Conservation (phyloP, 1,284 basidiomycete species). For the Cerioporus squamosus region DNA sequence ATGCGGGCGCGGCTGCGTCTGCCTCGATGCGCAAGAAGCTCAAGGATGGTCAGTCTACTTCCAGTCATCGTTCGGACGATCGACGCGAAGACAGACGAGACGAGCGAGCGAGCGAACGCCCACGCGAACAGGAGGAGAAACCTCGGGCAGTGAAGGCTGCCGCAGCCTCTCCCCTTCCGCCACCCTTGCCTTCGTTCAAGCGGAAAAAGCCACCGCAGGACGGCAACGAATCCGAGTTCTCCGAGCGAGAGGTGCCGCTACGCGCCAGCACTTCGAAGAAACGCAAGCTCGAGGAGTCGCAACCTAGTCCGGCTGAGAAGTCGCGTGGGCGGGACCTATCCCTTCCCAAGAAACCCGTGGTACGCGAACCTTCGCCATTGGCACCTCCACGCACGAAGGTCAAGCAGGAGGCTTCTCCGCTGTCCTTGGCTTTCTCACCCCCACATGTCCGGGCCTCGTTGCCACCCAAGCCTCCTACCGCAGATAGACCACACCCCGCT, state of each 20-base stretch:
- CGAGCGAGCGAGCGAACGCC: slow-evolving; percentile 27
- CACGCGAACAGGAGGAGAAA: slow-evolving; percentile 16
- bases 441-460: slow-evolving; percentile 25
- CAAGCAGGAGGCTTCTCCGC: slow-evolving; percentile 40
- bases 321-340: slow-evolving; percentile 31
- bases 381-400: slow-evolving; percentile 33
- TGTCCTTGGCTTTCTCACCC: slow-evolving; percentile 28
- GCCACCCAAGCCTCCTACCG: slow-evolving; percentile 19
- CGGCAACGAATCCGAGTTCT: slow-evolving; percentile 28
- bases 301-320: slow-evolving; percentile 21
- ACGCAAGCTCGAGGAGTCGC: slow-evolving; percentile 30
- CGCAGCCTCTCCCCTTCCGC: slow-evolving; percentile 11
- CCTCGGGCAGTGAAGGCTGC: slow-evolving; percentile 18
- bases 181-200: slow-evolving; percentile 19
- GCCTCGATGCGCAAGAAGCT: slow-evolving; percentile 24
- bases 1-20: slow-evolving; percentile 10
- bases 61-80: slow-evolving; percentile 21
- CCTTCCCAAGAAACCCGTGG: slow-evolving; percentile 35
- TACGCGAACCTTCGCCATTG: slow-evolving; percentile 31
- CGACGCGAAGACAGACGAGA: no score
- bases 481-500: slow-evolving; percentile 21
- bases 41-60: slow-evolving; percentile 12
- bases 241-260: slow-evolving; percentile 29
- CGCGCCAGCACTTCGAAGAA: slow-evolving; percentile 23
- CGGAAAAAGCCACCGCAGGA: slow-evolving; percentile 28